A percentile compares a stretch with the other conserved stretches of the same genome.
Conservation (phyloP, 1,139 yeast species). For the Yamadazyma atmosphaerica region DNA sequence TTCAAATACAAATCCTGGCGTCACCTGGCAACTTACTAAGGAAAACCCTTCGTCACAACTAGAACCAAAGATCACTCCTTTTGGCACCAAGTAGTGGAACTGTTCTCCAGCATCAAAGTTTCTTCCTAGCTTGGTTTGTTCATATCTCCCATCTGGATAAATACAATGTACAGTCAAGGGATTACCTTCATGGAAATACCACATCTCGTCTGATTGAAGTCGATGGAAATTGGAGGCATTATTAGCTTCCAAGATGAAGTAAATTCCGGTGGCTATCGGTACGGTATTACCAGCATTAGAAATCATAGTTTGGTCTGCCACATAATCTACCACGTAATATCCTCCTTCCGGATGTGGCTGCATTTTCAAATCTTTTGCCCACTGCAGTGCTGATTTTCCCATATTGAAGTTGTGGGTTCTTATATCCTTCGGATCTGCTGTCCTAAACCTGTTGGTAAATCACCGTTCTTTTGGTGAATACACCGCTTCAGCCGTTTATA, state of each 20-base stretch:
- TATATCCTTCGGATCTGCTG: neutral
- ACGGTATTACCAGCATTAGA: constrained; percentile 20
- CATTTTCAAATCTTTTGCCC: constrained; percentile 16
- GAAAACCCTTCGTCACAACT: constrained; percentile 18
- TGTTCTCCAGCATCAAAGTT: constrained; percentile 16
- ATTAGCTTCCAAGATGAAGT: constrained; percentile 17
- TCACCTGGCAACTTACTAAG: constrained; percentile 20
- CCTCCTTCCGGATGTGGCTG: constrained; percentile 22
- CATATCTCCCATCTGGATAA: constrained; percentile 16
- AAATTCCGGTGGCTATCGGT: constrained; percentile 19
- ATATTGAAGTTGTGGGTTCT: neutral
- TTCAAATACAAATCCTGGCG: constrained; percentile 21
- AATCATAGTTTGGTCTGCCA: constrained; percentile 13
- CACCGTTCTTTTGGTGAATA: neutral
- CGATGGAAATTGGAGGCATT: constrained; percentile 22
- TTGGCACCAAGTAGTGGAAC: constrained; percentile 19
- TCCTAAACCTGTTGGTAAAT: neutral
- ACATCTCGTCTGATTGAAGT: constrained; percentile 20
- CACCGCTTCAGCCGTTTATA: neutral
- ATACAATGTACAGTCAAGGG: constrained; percentile 21
- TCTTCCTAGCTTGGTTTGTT: constrained; percentile 15
- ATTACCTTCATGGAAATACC: constrained; percentile 21
- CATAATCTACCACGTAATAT: constrained; percentile 15
- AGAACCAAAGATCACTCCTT: constrained; percentile 20
- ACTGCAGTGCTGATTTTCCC: constrained; percentile 12